Base-by-base conservation (phyloP, 768 basidiomycete genomes). In the Suillus americanus region DNA sequence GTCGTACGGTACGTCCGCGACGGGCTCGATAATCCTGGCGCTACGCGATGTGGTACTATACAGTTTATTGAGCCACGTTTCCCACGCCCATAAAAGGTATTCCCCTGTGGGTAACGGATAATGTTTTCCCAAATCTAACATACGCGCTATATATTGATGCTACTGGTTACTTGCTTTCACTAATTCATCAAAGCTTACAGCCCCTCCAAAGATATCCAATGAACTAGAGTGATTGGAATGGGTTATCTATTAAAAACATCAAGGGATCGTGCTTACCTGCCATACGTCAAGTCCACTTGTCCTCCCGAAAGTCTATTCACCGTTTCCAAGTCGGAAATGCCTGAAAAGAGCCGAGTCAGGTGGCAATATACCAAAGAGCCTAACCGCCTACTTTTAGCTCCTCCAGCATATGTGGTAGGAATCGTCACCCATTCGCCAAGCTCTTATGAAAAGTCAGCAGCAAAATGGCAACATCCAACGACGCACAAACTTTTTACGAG, bases 391-490 rank as follows among this genome's bases (percentile, higher is more conserved):
- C 96, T 87, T 81, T 88, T 92, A 2, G 97, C 97, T 13, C 97
- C 97, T 3, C 97, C 97, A 0, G 97, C 97, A 74, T 99, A 99
- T 12, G 97, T 99, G 0, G 94, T 93, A 1, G 95, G 94, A 67
- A 99, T 91, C 1, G 77, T 83, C 16, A 89, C 90, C 97, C 96
- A 99, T 79, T 95, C 83, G 0, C 95, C 96, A 1, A 99, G 85
- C 64, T 83, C 95, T 98, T 45, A 10, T 43, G 28, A 55, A 35
- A 62, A 37, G 23, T 33, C 12, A 68, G 73, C 45, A 75, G 51
- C n/a, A 54, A 40, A 28, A 53, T 28, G 37, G 23, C 25, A 7
- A 35, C 0, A n/a, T 23, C 30, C 30, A n/a, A 67, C 51, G 10
- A 20, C 38, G 33, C 35, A 79, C 89, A 64, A 64, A 92, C 96